Base-by-base conservation (phyloP, 1,284 basidiomycete species). In the Ustilago xerochloae region DNA sequence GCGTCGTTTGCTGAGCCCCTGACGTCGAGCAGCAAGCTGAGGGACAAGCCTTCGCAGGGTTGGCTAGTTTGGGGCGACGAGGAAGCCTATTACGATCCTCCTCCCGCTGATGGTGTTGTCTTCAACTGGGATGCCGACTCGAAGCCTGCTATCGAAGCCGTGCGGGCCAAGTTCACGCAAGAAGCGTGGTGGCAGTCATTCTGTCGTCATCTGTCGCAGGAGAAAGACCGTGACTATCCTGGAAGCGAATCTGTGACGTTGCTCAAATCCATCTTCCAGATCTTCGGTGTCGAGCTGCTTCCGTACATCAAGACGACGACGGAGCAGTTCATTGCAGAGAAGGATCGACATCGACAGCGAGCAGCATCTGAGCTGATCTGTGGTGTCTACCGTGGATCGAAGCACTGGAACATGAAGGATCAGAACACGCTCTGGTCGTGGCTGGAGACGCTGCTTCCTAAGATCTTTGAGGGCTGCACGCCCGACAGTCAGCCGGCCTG, bases 261-360 rank as follows among this genome's bases (percentile, higher is more conserved):
- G 58, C 81, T 88, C 76, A 86, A 88, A 63, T 85, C 85, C 3
- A 80, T 88, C 28, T 86, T 86, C 68, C 88, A 89, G 74, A 82
- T 90, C 89, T 78, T 73, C 61, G 90, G 89, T 55, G 86, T 87
- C 62, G 86, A 87, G 30, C 85, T 87, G 6, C 82, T 93, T 26
- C 86, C 89, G 38, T 84, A 85, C 20, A 84, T 92, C 13, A 85
- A 92, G 48, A 84, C 86, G 13, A 85, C 90, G 32, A 91, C 93
- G 47, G 87, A 88, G 8, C 81, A 92, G 41, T 85, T 92, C 48
- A 87, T 86, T 32, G 91, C 91, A 63, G 80, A 88, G 36, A 71
- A 77, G 41, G 93, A 97, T 82, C 92, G 93, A 61, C 96, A 93
- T 87, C 93, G 93, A 85, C 94, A 96, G 81, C 89, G 95, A 30